These are phyloP conservation scores for Phytophthora fragariae DNA, from an alignment of 352 stramenopile genomes.

Conservation along the genomic window DNA sequence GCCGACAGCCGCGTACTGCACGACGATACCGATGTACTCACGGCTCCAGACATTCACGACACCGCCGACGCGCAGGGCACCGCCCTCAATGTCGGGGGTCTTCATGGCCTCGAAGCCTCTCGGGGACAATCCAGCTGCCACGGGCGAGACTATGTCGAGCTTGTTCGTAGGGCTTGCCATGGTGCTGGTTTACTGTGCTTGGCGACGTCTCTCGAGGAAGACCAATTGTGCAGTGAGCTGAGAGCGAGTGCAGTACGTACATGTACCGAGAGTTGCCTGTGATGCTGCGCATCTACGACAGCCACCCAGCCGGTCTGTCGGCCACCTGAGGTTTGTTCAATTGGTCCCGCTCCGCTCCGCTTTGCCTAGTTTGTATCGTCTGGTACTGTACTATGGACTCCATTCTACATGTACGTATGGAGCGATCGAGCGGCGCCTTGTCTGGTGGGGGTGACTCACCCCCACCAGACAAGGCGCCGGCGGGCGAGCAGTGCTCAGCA, in stretches of 20 bases:
- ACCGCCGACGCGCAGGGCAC: conserved; percentile 49
- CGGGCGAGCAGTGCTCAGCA: neutral
- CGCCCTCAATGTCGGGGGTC: conserved; percentile 46
- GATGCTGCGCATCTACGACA: conserved; percentile 19
- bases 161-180: conserved; percentile 29
- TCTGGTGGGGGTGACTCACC: neutral
- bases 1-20: conserved; percentile 57
- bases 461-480: too few relatives aligned
- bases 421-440: neutral
- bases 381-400: conserved; percentile 5
- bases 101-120: conserved; percentile 43
- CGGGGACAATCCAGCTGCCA: conserved; percentile 26
- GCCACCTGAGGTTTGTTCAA: conserved; percentile 17
- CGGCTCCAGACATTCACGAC: conserved; percentile 42
- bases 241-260: conserved; percentile 4
- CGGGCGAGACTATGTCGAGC: conserved; percentile 28
- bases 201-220: conserved; percentile 3
- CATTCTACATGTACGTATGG: neutral
- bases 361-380: conserved; percentile 41
- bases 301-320: conserved; percentile 26
- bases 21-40: conserved; percentile 52
- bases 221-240: conserved; percentile 32
- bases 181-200: neutral
- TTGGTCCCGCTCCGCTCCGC: conserved; percentile 34
- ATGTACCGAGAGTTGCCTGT: neutral